A percentile compares a stretch with the other conserved stretches of the same genome.
Conservation (phyloP, 2,329 filamentous ascomycete species). For the Colletotrichum sp. region DNA sequence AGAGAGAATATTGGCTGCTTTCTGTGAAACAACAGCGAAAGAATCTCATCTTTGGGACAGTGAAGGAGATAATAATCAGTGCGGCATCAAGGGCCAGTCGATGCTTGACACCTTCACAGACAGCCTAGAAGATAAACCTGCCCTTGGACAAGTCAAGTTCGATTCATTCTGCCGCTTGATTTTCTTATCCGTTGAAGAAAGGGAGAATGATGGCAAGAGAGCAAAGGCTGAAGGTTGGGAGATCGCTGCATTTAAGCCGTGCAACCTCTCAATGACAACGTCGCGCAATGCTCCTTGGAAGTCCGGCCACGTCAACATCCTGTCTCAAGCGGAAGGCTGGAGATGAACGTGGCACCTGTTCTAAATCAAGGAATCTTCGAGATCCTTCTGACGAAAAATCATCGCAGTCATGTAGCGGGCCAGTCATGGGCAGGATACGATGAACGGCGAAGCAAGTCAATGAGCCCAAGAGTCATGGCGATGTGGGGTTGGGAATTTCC, state of each 20-base stretch:
- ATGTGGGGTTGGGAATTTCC: not conserved
- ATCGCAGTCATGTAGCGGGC: not conserved
- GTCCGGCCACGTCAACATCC: not conserved
- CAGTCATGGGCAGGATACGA: not conserved
- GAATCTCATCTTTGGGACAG: not conserved
- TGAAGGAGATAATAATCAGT: not conserved
- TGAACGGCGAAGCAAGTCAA: not conserved
- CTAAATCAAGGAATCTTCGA: not conserved
- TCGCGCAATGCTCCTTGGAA: not conserved
- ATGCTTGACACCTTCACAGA: not conserved
- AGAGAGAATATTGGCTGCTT: not conserved
- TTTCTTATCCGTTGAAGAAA: not conserved
- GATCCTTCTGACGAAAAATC: not conserved
- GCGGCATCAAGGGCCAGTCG: not conserved
- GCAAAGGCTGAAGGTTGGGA: not conserved
- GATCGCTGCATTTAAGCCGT: not conserved
- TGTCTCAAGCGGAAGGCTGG: not conserved
- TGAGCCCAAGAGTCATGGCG: not conserved
- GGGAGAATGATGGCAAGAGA: not conserved
- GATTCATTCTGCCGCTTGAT: accelerated
- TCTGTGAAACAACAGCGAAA: not conserved
- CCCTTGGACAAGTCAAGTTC: not conserved
- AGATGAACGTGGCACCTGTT: not conserved
- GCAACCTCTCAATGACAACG: not conserved
- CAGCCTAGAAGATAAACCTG: not conserved